Conservation (phyloP, 2,329 filamentous ascomycete species). For the Pseudogymnoascus sp. region DNA sequence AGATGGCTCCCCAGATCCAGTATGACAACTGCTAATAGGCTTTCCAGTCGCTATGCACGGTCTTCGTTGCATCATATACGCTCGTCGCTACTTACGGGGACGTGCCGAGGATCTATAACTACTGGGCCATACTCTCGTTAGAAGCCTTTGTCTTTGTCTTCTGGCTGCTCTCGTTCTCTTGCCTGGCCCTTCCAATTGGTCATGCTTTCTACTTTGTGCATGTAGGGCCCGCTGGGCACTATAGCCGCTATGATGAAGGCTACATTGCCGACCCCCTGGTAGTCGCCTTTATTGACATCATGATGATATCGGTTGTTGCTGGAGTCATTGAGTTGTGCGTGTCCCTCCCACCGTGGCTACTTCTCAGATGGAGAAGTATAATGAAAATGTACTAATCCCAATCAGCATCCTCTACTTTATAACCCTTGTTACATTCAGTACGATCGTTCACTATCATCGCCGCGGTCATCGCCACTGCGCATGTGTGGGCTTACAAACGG, state of each 20-base stretch:
- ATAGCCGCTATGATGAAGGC: neutral
- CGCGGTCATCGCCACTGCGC: neutral
- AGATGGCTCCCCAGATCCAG: neutral
- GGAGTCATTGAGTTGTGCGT: neutral
- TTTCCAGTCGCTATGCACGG: neutral
- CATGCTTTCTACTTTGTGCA: neutral
- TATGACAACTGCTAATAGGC: neutral
- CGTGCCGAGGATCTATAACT: neutral
- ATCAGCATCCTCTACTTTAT: neutral
- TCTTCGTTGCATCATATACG: neutral
- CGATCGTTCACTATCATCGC: neutral
- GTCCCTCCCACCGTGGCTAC: neutral
- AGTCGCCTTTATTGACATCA: neutral
- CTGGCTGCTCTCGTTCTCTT: neutral
- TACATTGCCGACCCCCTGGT: neutral
- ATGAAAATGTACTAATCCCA: neutral
- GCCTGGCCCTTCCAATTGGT: neutral
- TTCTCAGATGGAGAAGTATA: neutral
- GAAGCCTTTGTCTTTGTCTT: neutral
- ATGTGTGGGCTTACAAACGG: neutral
- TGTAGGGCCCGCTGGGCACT: neutral
- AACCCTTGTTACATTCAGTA: neutral
- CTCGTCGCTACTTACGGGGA: neutral
- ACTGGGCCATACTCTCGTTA: neutral
- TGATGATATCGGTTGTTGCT: slow-evolving; percentile 1